These are phyloP conservation scores for Penicillium sp. DNA, from an alignment of 2,329 filamentous ascomycete genomes.

Conservation along the genomic window DNA sequence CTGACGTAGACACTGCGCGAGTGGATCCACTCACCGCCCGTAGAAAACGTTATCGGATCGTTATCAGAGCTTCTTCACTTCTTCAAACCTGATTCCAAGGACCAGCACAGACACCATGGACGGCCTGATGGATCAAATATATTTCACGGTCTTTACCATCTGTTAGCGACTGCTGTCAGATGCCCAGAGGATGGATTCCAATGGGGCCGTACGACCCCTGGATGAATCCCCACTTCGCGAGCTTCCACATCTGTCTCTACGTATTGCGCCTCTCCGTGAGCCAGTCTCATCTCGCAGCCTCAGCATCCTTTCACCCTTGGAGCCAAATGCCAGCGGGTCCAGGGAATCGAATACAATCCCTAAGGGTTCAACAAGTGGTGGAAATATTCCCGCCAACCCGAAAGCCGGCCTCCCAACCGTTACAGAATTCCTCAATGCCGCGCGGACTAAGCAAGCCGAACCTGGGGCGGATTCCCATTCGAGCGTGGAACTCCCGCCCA, in stretches of 20 bases:
- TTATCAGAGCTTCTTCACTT: constrained; percentile 7
- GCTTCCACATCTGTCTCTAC: constrained; percentile 41
- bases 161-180: neutral
- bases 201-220: constrained; percentile 31
- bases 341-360: constrained; percentile 30
- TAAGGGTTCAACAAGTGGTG: constrained; percentile 24
- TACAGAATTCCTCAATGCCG: constrained; percentile 35
- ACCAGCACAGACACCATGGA: constrained; percentile 2
- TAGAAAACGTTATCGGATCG: constrained; percentile 7
- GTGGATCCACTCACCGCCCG: constrained; percentile 10
- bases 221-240: constrained; percentile 44
- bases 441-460: constrained; percentile 37
- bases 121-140: constrained; percentile 3
- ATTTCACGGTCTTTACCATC: constrained; percentile 2
- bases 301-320: constrained; percentile 43
- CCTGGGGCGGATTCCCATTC: constrained; percentile 27
- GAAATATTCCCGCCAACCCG: constrained; percentile 32
- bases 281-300: constrained; percentile 41
- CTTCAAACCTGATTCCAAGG: neutral
- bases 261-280: constrained; percentile 47
- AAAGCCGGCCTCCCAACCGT: constrained; percentile 29
- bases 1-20: constrained; percentile 11
- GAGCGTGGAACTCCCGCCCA: constrained; percentile 37
- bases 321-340: constrained; percentile 40
- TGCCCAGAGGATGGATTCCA: constrained; percentile 31